A percentile compares a stretch with the other conserved stretches of the same genome.
Conservation (phyloP, 805 yeast species). For the Metschnikowia hibisci region DNA sequence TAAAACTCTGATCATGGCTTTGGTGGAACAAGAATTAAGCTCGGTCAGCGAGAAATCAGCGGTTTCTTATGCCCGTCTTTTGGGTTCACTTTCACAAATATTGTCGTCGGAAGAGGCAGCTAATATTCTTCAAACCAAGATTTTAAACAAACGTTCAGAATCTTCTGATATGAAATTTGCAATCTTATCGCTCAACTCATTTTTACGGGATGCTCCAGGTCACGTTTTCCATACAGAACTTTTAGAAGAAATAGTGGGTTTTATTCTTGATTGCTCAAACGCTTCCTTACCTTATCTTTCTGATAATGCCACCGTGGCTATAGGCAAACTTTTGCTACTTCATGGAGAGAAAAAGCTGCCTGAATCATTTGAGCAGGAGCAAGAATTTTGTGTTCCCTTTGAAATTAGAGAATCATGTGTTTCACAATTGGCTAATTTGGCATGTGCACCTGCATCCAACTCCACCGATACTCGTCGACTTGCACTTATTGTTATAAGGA, state of each 20-base stretch:
- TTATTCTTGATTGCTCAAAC: slow-evolving; percentile 42
- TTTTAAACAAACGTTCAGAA: slow-evolving; percentile 45
- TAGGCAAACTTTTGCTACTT: slow-evolving; percentile 72
- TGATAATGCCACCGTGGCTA: slow-evolving; percentile 74
- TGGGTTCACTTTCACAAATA: slow-evolving; percentile 72
- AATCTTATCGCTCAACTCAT: slow-evolving; percentile 70
- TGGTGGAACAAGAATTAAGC: slow-evolving; percentile 69
- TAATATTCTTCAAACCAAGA: slow-evolving; percentile 55
- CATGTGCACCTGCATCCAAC: slow-evolving; percentile 51
- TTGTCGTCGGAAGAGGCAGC: slow-evolving; percentile 61
- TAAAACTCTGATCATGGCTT: slow-evolving; percentile 59
- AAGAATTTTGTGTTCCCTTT: slow-evolving; percentile 37
- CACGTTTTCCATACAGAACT: slow-evolving; percentile 55
- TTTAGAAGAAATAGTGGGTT: slow-evolving; percentile 45
- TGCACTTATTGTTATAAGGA: slow-evolving; percentile 69
- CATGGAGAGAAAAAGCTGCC: slow-evolving; percentile 36
- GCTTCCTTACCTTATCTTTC: slow-evolving; percentile 50
- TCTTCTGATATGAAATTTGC: slow-evolving; percentile 53
- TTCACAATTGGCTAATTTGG: slow-evolving; percentile 46
- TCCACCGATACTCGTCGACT: slow-evolving; percentile 79
- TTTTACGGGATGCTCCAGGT: slow-evolving; percentile 70
- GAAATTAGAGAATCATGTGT: slow-evolving; percentile 43
- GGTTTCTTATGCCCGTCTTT: slow-evolving; percentile 70
- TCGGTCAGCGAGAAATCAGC: slow-evolving; percentile 54
- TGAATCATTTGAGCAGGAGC: slow-evolving; percentile 9